Percentiles rank a stretch among this genome's conserved stretches.
phyloP scores from a whole-genome alignment of 345 rosid species.

The Zanthoxylum bungeanum region DNA sequence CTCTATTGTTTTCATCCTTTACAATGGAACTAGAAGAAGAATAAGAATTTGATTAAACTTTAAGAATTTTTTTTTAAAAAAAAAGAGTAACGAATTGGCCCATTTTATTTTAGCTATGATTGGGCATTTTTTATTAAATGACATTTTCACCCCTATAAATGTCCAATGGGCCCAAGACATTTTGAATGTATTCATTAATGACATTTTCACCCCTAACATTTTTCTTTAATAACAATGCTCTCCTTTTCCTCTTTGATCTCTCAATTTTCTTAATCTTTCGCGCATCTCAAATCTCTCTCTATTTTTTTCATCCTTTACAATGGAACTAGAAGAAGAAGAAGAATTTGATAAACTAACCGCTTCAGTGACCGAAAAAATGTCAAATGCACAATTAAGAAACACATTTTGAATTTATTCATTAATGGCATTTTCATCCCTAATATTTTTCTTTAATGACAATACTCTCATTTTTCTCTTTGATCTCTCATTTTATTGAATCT shows the following conservation, averaged over 20 bases:
- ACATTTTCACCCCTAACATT: not conserved
- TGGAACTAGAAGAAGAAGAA: conserved; percentile 19
- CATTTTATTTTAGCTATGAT: too few relatives aligned
- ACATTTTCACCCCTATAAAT: too few relatives aligned
- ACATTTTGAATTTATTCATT: too few relatives aligned
- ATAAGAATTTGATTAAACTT: too few relatives aligned
- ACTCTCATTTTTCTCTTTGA: too few relatives aligned
- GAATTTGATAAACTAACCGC: conserved; percentile 16
- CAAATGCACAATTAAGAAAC: conserved; percentile 22
- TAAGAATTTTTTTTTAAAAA: too few relatives aligned
- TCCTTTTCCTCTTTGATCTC: not conserved
- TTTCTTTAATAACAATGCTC: not conserved
- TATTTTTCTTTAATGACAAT: too few relatives aligned
- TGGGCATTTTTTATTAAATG: too few relatives aligned
- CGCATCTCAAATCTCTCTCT: not conserved
- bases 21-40: conserved; percentile 11
- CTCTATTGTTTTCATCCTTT: conserved; percentile 16
- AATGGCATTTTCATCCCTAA: too few relatives aligned
- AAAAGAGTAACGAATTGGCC: too few relatives aligned
- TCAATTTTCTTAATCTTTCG: not conserved
- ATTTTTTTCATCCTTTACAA: not conserved
- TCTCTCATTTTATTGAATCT: too few relatives aligned
- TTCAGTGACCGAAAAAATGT: conserved; percentile 26
- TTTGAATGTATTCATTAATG: not conserved
- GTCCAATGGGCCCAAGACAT: not conserved